These are phyloP conservation scores for Paraphoma chrysanthemicola DNA, from an alignment of 2,329 filamentous ascomycete species.

Conservation along the genomic window DNA sequence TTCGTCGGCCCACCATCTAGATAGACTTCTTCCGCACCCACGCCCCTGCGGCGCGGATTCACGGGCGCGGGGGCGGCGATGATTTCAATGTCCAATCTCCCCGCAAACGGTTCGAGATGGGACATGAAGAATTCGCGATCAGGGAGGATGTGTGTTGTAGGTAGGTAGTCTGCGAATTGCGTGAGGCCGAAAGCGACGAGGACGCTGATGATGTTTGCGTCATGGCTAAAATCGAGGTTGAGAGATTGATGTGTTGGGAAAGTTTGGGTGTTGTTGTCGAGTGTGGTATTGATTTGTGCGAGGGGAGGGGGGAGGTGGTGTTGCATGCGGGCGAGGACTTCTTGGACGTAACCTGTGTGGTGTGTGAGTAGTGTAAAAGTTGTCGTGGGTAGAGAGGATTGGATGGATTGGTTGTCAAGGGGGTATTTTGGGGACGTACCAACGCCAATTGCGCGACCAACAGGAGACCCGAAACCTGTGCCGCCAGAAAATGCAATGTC, in stretches of 20 bases:
- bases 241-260: slow-evolving; percentile 77
- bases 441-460: slow-evolving; percentile 74
- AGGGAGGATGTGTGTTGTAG: slow-evolving; percentile 60
- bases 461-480: slow-evolving; percentile 68
- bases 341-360: slow-evolving; percentile 62
- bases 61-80: slow-evolving; percentile 72
- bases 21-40: slow-evolving; percentile 51
- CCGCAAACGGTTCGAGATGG: slow-evolving; percentile 74
- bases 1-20: slow-evolving; percentile 62
- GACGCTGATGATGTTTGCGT: slow-evolving; percentile 75
- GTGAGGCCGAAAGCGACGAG: slow-evolving; percentile 75
- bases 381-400: too few species aligned
- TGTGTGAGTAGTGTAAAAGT: slow-evolving; percentile 3
- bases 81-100: slow-evolving; percentile 75
- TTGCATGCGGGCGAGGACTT: slow-evolving; percentile 73
- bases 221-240: slow-evolving; percentile 81
- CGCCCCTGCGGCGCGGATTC: slow-evolving; percentile 23
- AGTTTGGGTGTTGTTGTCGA: slow-evolving; percentile 70
- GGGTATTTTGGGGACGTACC: slow-evolving; percentile 52
- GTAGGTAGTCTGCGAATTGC: slow-evolving; percentile 70
- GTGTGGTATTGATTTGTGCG: slow-evolving; percentile 67
- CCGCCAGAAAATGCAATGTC: slow-evolving; percentile 71
- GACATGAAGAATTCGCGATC: slow-evolving; percentile 69
- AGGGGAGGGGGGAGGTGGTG: slow-evolving; percentile 63
- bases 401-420: slow-evolving; percentile 31